These are phyloP conservation scores for Leptographium wingfieldii DNA, from an alignment of 2,329 filamentous ascomycete genomes.

Conservation along the genomic window DNA sequence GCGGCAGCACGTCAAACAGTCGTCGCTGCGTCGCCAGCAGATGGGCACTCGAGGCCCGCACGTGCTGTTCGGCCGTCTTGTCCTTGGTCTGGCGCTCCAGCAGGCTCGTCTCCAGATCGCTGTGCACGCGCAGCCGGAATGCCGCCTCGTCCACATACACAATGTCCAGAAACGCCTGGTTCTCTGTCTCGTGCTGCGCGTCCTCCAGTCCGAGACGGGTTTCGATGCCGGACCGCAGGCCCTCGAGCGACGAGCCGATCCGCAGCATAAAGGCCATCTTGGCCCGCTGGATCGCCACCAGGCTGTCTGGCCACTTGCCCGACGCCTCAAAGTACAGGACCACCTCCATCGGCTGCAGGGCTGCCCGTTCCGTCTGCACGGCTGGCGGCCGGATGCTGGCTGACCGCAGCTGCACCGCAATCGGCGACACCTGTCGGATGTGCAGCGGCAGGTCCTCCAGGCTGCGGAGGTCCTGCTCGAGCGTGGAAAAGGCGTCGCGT, in stretches of 20 bases:
- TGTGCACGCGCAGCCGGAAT: conserved; percentile 79
- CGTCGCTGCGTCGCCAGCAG: conserved; percentile 61
- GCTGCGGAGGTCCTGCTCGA: conserved; percentile 65
- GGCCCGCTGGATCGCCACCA: conserved; percentile 81
- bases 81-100: conserved; percentile 69
- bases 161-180: conserved; percentile 73
- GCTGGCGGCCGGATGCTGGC: conserved; percentile 47
- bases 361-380: conserved; percentile 30
- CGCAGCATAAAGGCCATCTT: conserved; percentile 82
- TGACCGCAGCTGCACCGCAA: conserved; percentile 62
- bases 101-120: conserved; percentile 73
- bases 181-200: conserved; percentile 51
- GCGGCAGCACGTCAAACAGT: conserved; percentile 56
- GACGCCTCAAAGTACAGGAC: conserved; percentile 89
- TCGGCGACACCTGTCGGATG: conserved; percentile 64
- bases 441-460: conserved; percentile 81
- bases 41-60: conserved; percentile 55
- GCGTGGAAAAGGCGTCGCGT: conserved; percentile 54
- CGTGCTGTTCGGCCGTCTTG: conserved; percentile 50
- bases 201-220: conserved; percentile 75
- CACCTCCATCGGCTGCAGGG: conserved; percentile 54
- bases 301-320: conserved; percentile 82
- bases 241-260: conserved; percentile 57
- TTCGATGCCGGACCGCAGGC: conserved; percentile 32
- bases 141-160: conserved; percentile 57